Conservation (phyloP, 169 alveolate genomes). For the Eimeria falciformis region DNA sequence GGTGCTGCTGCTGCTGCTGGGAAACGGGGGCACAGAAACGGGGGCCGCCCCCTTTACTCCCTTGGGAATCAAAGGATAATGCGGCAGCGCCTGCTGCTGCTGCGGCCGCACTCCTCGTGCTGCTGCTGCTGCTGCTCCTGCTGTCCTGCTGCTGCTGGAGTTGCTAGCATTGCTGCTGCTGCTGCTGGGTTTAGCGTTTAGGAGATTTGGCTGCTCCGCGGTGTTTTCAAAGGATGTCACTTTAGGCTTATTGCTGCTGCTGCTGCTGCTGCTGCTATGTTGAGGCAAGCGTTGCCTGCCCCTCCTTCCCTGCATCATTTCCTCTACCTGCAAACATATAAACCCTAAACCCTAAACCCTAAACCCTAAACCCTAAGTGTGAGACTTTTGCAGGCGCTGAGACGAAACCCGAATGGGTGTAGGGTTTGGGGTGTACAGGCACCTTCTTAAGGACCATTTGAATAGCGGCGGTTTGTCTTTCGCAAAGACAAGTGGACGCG, state of each 20-base stretch:
- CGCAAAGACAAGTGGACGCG: constrained; percentile 4
- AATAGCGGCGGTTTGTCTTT: neutral
- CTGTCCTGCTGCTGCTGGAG: neutral
- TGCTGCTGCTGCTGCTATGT: constrained; percentile 29
- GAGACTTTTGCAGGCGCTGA: too few species aligned
- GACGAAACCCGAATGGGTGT: neutral
- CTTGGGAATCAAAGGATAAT: neutral
- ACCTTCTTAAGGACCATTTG: constrained; percentile 10
- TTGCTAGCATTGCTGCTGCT: neutral
- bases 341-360: neutral
- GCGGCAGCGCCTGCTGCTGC: constrained; percentile 22
- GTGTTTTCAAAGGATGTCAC: neutral
- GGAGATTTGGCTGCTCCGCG: neutral
- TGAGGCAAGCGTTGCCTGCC: neutral
- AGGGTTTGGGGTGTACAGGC: constrained; percentile 25
- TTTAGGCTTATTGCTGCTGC: neutral
- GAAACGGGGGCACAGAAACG: neutral
- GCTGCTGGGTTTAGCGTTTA: neutral
- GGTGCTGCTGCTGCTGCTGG: constrained; percentile 42
- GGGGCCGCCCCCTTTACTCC: neutral
- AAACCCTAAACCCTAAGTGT: neutral
- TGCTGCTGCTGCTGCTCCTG: neutral
- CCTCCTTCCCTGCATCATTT: neutral
- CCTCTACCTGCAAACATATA: neutral
- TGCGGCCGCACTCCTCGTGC: neutral